Conservation (phyloP, 768 basidiomycete species). For the Hypholoma fasciculare region DNA sequence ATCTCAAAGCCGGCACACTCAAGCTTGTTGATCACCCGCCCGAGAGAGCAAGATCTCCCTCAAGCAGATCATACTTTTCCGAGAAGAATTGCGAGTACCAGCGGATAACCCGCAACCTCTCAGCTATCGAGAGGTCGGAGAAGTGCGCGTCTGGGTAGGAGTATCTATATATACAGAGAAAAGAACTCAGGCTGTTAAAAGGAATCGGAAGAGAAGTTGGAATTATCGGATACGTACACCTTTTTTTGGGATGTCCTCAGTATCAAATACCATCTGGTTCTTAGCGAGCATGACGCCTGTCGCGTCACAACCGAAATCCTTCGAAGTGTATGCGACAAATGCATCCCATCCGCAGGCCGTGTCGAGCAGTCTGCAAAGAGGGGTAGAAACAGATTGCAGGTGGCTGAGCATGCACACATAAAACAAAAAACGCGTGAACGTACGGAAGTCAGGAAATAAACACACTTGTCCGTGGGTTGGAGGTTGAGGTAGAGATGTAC, state of each 20-base stretch:
- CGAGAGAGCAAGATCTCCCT: constrained; percentile 95
- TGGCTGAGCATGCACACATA: no score
- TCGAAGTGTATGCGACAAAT: constrained; percentile 89
- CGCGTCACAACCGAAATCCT: constrained; percentile 95
- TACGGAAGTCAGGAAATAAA: constrained; percentile 13
- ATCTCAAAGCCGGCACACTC: constrained; percentile 95
- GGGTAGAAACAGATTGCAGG: no score
- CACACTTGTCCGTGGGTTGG: constrained; percentile 72
- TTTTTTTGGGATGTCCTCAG: constrained; percentile 80
- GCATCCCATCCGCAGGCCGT: constrained; percentile 98
- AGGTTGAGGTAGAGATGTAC: constrained; percentile 65
- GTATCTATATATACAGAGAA: constrained; percentile 37
- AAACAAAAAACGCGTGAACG: no score
- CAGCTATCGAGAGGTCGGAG: constrained; percentile 97
- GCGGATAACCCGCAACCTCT: constrained; percentile 60
- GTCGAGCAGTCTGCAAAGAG: constrained; percentile 59
- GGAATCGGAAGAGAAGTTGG: background rate
- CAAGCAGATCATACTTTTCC: constrained; percentile 90
- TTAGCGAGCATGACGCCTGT: constrained; percentile 92
- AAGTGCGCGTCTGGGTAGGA: constrained; percentile 78
- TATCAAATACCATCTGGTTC: constrained; percentile 93
- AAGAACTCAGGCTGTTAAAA: background rate
- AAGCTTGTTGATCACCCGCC: constrained; percentile 86
- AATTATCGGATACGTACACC: constrained; percentile 48
- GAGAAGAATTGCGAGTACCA: constrained; percentile 87